Base-by-base conservation (phyloP, 768 basidiomycete genomes). In the Tylopilus balloui region DNA sequence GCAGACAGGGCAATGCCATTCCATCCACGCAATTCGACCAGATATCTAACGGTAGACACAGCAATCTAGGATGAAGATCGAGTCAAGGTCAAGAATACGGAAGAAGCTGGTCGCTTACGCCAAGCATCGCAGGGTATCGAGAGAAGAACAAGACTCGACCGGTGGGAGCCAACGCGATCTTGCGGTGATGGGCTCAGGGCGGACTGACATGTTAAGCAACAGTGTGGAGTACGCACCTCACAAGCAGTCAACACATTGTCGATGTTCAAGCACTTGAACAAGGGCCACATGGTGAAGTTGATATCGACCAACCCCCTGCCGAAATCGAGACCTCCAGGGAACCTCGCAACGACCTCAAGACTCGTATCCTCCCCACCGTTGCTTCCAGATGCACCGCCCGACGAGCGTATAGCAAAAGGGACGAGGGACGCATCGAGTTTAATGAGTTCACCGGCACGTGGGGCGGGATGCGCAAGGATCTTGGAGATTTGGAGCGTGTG, bases 241-340 rank as follows among this genome's bases (percentile, higher is more conserved):
- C 91, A 92, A 48, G 91, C 85, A 7, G 90, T 92, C 52, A 98
- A 71, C 53, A 98, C 88, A 58, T 95, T 93, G 64, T 96, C 94
- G 47, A 95, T 81, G 59, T 92, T 92, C 51, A 97, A 69, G 51
- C 86, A 87, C 65, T 92, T 88, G 77, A 97, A 96, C 42, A 98
- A 64, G 2, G 94, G 94, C 92, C 92, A 98, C 81, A 96, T 89
- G 32, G 92, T 92, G 63, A 94, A 93, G 68, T 95, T 94, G 62
- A 92, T 89, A 56, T 94, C 91, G 28, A 94, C 88, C 41, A 95
- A 73, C 1, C 92, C 92, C 36, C 84, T 79, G 23, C 92, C 91
- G 60, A 95, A 93, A 67, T 95, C 92, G 38, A 95, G 78, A 17
- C 90, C 89, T n/a, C 92, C 92, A 23, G 90, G 90, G 72, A 93